Conservation (phyloP, 306 rosid species). For the Ziziphus jujuba region DNA sequence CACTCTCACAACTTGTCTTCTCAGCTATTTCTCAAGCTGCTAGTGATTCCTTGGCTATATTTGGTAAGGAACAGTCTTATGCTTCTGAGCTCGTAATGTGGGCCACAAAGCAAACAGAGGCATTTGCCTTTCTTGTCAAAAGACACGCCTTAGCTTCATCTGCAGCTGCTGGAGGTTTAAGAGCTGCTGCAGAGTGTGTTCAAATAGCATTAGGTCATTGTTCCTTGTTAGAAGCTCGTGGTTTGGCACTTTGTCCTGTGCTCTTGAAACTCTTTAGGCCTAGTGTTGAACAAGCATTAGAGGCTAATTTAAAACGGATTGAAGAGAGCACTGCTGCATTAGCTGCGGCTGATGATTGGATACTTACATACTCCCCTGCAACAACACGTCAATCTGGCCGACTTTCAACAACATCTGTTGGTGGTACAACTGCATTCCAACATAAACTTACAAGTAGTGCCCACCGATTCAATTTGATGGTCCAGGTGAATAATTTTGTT, state of each 20-base stretch:
- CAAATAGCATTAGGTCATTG: constrained; percentile 99
- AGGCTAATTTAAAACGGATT: constrained; percentile 90
- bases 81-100: constrained; percentile 95
- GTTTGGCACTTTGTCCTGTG: constrained; percentile 90
- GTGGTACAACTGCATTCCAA: constrained; percentile 60
- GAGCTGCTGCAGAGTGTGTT: constrained; percentile 99
- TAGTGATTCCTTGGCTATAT: constrained; percentile 79
- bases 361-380: constrained; percentile 60
- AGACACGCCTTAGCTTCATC: constrained; percentile 97
- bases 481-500: constrained; percentile 70
- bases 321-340: constrained; percentile 96
- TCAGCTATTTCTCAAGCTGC: constrained; percentile 97
- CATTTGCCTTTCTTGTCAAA: constrained; percentile 80
- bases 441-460: constrained; percentile 94
- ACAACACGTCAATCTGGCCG: constrained; percentile 68
- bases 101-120: constrained; percentile 93
- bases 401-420: constrained; percentile 44
- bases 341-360: constrained; percentile 99
- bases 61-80: constrained; percentile 84
- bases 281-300: constrained; percentile 96
- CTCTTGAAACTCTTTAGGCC: constrained; percentile 94
- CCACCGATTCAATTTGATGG: constrained; percentile 98
- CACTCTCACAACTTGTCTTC: constrained; percentile 93
- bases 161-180: constrained; percentile 97
- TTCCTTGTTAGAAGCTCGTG: constrained; percentile 91